These are phyloP conservation scores for Chlamydomonas incerta DNA, from an alignment of 139 green algal genomes.

Conservation along the genomic window DNA sequence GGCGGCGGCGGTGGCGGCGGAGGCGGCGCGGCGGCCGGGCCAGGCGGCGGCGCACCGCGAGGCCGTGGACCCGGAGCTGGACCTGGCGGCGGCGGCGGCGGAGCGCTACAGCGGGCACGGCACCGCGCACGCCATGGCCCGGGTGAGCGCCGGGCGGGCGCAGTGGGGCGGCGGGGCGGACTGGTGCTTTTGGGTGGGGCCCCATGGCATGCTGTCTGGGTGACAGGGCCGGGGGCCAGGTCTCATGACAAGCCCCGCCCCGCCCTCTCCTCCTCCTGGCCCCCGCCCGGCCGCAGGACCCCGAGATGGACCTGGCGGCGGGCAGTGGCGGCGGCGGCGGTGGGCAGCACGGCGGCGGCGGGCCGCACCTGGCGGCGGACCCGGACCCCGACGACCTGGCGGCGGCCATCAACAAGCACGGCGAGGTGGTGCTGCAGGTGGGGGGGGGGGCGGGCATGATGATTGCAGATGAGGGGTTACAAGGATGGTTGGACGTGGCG, in stretches of 20 bases:
- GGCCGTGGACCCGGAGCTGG: slow-evolving; percentile 12
- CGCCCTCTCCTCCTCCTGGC: background rate
- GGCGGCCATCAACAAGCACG: slow-evolving; percentile 19
- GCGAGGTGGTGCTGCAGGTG: slow-evolving; percentile 35
- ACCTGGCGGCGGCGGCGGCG: slow-evolving; percentile 11
- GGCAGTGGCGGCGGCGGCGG: background rate
- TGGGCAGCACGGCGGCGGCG: background rate
- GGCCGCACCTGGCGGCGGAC: too few relatives aligned
- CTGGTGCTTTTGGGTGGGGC: too few relatives aligned
- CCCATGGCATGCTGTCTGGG: background rate
- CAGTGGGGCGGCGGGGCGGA: background rate
- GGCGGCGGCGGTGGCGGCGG: slow-evolving; percentile 7
- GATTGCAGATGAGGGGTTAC: background rate
- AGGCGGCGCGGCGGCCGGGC: background rate
- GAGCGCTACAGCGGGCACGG: slow-evolving; percentile 27
- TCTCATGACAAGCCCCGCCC: background rate
- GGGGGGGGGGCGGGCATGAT: background rate
- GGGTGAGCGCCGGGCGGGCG: background rate
- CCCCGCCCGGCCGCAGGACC: slow-evolving; percentile 1
- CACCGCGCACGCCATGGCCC: slow-evolving; percentile 6
- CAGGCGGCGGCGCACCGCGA: background rate
- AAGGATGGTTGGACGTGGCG: background rate
- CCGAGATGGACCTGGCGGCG: background rate
- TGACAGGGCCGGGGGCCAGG: too few relatives aligned
- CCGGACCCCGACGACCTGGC: slow-evolving; percentile 28